Evolutionary conservation across 2,329 filamentous ascomycete species (phyloP).

Genomic region (Exophiala sp.): DNA sequence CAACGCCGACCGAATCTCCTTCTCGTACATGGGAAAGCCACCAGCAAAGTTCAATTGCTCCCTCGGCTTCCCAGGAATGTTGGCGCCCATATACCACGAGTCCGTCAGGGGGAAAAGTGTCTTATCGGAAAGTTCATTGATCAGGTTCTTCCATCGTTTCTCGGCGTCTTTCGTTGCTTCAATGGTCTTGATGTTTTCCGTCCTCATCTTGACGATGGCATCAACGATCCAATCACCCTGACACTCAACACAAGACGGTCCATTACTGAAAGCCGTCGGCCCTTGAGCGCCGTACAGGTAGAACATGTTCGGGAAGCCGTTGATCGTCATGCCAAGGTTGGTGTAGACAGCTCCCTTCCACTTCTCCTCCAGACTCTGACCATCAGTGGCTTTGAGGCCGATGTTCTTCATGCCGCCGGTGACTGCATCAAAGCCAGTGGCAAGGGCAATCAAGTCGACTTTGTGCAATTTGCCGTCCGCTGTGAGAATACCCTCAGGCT

Average conservation of each 20-base stretch:
- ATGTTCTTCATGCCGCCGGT: constrained; percentile 31
- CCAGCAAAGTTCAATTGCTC: constrained; percentile 43
- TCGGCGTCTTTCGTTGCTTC: background rate
- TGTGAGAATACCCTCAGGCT: constrained; percentile 37
- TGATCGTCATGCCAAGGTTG: background rate
- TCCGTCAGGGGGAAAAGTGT: constrained; percentile 52
- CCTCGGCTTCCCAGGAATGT: constrained; percentile 50
- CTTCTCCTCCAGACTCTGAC: background rate
- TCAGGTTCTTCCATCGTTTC: constrained; percentile 30
- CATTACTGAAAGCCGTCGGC: constrained; percentile 42
- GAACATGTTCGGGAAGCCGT: background rate
- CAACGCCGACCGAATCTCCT: too few relatives aligned
- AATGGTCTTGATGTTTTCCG: constrained; percentile 2
- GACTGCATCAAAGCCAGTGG: constrained; percentile 42
- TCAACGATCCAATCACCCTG: constrained; percentile 29
- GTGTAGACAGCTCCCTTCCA: background rate
- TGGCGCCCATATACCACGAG: constrained; percentile 55
- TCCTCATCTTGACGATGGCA: background rate
- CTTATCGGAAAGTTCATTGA: constrained; percentile 32
- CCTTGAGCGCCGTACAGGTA: background rate
- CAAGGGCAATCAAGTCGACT: constrained; percentile 35
- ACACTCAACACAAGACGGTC: constrained; percentile 57
- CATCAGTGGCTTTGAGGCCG: background rate
- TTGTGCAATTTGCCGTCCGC: constrained; percentile 37
- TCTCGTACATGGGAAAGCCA: constrained; percentile 7